Conservation (phyloP, 1,284 basidiomycete species). For the Stygiomarasmius scandens region DNA sequence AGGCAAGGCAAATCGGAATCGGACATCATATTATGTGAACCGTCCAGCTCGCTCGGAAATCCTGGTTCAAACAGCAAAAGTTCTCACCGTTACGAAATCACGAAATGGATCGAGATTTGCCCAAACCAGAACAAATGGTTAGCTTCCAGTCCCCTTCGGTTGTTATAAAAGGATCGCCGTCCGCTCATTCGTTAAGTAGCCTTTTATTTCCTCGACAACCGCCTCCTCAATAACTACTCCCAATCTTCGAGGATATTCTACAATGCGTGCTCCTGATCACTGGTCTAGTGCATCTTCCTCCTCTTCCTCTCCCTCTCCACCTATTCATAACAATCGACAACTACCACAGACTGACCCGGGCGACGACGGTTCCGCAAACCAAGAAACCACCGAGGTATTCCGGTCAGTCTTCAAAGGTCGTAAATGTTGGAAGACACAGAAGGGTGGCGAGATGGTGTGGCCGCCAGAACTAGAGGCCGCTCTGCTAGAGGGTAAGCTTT, state of each 20-base stretch:
- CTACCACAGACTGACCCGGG: not conserved
- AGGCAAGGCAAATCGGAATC: no score
- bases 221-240: not conserved
- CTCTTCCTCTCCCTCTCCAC: slow-evolving; percentile 7
- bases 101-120: not conserved
- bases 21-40: no score
- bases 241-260: not conserved
- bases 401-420: slow-evolving; percentile 67
- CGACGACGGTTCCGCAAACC: slow-evolving; percentile 10
- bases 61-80: no score
- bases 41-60: no score
- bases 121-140: not conserved
- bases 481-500: slow-evolving; percentile 63
- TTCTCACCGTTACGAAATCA: not conserved
- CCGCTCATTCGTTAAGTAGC: not conserved
- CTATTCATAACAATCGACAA: slow-evolving; percentile 3
- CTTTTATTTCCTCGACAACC: not conserved
- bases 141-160: not conserved
- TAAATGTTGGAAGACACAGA: slow-evolving; percentile 74
- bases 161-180: slow-evolving; percentile 4
- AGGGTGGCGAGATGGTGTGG: slow-evolving; percentile 74
- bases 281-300: slow-evolving; percentile 2
- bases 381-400: slow-evolving; percentile 52
- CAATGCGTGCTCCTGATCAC: slow-evolving; percentile 4
- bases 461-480: slow-evolving; percentile 76